These are phyloP conservation scores for Nicotiana otophora DNA, from an alignment of 257 asterid genomes.

Conservation along the genomic window DNA sequence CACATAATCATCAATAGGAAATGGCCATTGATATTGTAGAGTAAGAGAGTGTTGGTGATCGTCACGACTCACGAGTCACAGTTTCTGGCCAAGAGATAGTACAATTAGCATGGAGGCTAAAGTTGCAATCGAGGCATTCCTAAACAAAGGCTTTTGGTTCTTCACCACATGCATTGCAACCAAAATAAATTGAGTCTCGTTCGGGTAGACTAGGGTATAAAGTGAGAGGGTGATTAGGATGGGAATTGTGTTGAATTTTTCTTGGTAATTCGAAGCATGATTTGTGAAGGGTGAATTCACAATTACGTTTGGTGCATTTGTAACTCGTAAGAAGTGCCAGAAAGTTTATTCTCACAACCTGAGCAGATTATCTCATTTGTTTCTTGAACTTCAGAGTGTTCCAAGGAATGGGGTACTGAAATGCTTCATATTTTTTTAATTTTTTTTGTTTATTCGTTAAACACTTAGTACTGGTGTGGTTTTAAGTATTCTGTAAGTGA, in stretches of 20 bases:
- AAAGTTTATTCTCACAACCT: constrained; percentile 6
- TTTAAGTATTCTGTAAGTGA: not conserved
- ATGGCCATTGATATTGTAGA: not conserved
- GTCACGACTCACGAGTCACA: not conserved
- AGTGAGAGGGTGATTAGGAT: constrained; percentile 19
- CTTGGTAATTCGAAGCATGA: constrained; percentile 21
- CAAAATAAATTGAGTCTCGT: not conserved
- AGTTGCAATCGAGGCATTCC: constrained; percentile 17
- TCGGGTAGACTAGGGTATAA: constrained; percentile 14
- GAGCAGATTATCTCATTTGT: constrained; percentile 4
- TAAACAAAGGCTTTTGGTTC: constrained; percentile 14
- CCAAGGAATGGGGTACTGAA: not conserved
- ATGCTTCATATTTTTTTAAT: not conserved
- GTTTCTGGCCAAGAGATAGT: not conserved
- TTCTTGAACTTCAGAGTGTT: not conserved
- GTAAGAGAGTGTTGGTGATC: constrained; percentile 4
- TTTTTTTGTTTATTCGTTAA: not conserved
- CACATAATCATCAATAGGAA: not conserved
- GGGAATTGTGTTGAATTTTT: constrained; percentile 6
- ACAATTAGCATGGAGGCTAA: constrained; percentile 16
- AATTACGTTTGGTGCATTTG: not conserved
- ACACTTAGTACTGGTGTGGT: not conserved
- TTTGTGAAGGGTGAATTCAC: constrained; percentile 24
- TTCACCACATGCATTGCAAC: constrained; percentile 10
- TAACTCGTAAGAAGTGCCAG: constrained; percentile 7